A percentile compares a stretch with the other conserved stretches of the same genome.
Evolutionary conservation across 805 yeast genomes (phyloP).

Genomic region (Pichia manshurica): DNA sequence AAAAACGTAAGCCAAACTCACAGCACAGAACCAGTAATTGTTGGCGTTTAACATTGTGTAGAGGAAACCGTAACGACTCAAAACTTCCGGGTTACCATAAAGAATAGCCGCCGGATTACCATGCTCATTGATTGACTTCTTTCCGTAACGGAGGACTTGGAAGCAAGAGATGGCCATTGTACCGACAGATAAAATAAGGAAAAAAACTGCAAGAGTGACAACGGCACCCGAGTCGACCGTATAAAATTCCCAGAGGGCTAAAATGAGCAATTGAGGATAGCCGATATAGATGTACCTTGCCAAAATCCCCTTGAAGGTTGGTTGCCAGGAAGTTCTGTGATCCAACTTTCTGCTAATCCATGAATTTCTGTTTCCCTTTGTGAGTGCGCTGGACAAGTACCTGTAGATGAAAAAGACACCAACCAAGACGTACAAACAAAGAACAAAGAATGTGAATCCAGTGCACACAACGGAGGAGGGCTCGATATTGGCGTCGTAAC

Average conservation of each 20-base stretch:
- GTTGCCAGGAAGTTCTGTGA: conserved; percentile 50
- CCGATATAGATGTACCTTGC: conserved; percentile 79
- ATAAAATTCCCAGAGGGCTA: conserved; percentile 85
- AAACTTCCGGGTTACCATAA: conserved; percentile 68
- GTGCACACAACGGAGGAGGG: conserved; percentile 78
- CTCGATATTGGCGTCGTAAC: conserved; percentile 71
- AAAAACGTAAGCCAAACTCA: conserved; percentile 53
- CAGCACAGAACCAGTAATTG: conserved; percentile 77
- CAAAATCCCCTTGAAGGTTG: conserved; percentile 69
- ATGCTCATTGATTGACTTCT: conserved; percentile 48
- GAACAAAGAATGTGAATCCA: conserved; percentile 78
- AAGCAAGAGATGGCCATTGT: conserved; percentile 60
- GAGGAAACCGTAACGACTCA: conserved; percentile 80
- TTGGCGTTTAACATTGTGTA: conserved; percentile 84
- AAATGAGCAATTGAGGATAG: conserved; percentile 70
- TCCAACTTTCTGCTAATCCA: conserved; percentile 16
- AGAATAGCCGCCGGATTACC: conserved; percentile 83
- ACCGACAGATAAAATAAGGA: conserved; percentile 55
- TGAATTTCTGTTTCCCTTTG: conserved; percentile 27
- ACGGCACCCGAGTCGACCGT: conserved; percentile 83
- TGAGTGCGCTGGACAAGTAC: conserved; percentile 33
- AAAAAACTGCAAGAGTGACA: conserved; percentile 70
- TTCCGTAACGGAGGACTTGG: conserved; percentile 61
- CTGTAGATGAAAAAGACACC: conserved; percentile 53
- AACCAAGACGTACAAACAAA: conserved; percentile 69